A percentile compares a stretch with the other conserved stretches of the same genome.
phyloP scores from a whole-genome alignment of 1,139 yeast genomes.

The Tardiomyces depauwii region DNA sequence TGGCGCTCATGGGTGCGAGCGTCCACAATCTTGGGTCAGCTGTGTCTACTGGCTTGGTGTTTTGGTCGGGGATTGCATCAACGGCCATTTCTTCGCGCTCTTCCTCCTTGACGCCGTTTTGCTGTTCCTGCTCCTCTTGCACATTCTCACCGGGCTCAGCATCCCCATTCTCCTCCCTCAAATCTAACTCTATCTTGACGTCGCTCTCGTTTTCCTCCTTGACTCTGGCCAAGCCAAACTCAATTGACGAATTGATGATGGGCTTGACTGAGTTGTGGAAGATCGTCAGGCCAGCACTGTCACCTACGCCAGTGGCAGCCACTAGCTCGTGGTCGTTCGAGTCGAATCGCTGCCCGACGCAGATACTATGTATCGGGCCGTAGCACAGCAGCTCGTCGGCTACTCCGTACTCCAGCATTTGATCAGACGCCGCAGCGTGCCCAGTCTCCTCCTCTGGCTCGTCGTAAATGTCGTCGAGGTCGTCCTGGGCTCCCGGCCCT shows the following conservation, averaged over 20 bases:
- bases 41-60: too few relatives aligned
- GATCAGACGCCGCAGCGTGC: conserved; percentile 4
- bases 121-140: too few relatives aligned
- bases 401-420: conserved; percentile 14
- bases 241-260: not conserved
- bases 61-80: too few relatives aligned
- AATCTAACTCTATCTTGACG: too few relatives aligned
- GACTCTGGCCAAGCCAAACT: not conserved
- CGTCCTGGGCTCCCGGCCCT: conserved; percentile 17
- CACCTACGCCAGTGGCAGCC: conserved; percentile 57
- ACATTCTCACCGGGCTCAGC: too few relatives aligned
- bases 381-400: conserved; percentile 50
- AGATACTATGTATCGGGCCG: conserved; percentile 68
- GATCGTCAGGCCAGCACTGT: conserved; percentile 45
- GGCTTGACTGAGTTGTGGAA: conserved; percentile 66
- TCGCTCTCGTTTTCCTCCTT: not conserved
- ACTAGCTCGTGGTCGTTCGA: conserved; percentile 38
- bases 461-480: conserved; percentile 28
- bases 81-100: too few relatives aligned
- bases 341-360: conserved; percentile 35
- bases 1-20: conserved; percentile 14
- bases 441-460: conserved; percentile 16
- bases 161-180: too few relatives aligned
- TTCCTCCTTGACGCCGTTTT: too few relatives aligned
- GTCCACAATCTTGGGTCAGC: conserved; percentile 22